Evolutionary conservation across 1,284 basidiomycete species (phyloP), one percentile per base, ranked within the genome.

Genomic region (Malassezia arunalokei): DNA sequence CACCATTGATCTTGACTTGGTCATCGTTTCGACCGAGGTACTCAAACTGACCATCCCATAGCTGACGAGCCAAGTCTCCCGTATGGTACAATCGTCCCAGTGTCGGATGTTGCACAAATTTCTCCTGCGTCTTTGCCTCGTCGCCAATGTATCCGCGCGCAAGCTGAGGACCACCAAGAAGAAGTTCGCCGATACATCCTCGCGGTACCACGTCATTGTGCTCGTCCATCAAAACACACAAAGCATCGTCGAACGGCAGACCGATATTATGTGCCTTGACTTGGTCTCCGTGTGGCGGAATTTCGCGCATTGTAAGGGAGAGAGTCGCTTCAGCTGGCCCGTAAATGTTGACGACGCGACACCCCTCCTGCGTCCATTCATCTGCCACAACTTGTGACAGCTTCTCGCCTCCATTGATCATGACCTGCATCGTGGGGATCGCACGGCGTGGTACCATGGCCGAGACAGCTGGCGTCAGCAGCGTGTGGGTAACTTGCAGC

Each of bases 321-420:
- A 73, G 54, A 1, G 71, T 73, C 0, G 68, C 68, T 32, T 73
- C 71, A 0, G 71, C 71, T 6, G 71, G 71, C 1, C 71, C 71
- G 47, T 73, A 73, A 32, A 72, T 60, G 48, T 73, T 73, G 24
- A 73, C 59, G 6, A 72, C 56, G 33, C 61, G 61, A 59, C 68
- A 74, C 20, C 20, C 20, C 7, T 67, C 63, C 8, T 61, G 59
- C 46, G 66, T 68, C 74, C 74, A 75, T 40, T 64, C 62, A 44
- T 74, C 73, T 0, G 74, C 73, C 5, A 75, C 74, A 14, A 71
- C 63, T 53, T 74, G 67, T 28, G 68, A 71, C 12, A 74, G 62
- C 56, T 75, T 75, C 42, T 75, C 74, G 20, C 74, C 74, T 28
- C 73, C 74, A 41, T 73, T 74, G 60, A 73, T 74, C 56, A 75